Evolutionary conservation across 352 stramenopile species (phyloP), one percentile per base, ranked within the genome.

Genomic region (Pythium folliculosum): DNA sequence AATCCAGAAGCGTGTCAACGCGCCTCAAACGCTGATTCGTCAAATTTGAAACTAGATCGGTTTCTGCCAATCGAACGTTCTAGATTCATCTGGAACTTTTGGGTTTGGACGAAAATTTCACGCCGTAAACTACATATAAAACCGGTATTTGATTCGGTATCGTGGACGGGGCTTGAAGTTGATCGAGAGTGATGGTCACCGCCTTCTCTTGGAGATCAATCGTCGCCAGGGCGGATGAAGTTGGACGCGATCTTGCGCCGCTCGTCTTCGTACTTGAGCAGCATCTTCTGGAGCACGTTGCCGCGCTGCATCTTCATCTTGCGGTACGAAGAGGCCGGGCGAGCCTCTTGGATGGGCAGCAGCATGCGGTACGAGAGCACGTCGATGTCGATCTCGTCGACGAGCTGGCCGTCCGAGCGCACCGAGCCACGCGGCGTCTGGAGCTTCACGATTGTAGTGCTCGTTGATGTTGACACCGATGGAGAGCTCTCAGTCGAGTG

Each of bases 281-380:
- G 67, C 80, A 90, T 88, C 21, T 77, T 77, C 49, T 80, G 75
- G 22, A 90, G 75, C 54, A 89, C 67, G 45, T 90, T 90, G 22
- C 77, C 80, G 10, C 61, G 30, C 45, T 77, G 63, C 30, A 77
- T 75, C 52, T 73, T 81, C 12, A 37, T 58, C 21, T 68, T 23
- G 37, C 82, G 78, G 58, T 89, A 90, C 35, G 57, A 52, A 5
- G 80, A 80, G 5, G 52, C 54, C 4, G 79, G 68, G 1, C 79
- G 77, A 19, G 63, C 60, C 38, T 88, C 77, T 48, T 73, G 76
- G 64, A 89, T 88, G 35, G 78, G 78, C 44, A 86, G 47, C 23
- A 89, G 68, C 81, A 89, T 89, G 48, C 81, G 76, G 53, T 84
- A 82, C 44, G 80, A 89, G 51, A 80, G 69, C 38, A 75, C 70